Base-by-base conservation (phyloP, 352 stramenopile genomes). In the Globisporangium cylindrosporum region DNA sequence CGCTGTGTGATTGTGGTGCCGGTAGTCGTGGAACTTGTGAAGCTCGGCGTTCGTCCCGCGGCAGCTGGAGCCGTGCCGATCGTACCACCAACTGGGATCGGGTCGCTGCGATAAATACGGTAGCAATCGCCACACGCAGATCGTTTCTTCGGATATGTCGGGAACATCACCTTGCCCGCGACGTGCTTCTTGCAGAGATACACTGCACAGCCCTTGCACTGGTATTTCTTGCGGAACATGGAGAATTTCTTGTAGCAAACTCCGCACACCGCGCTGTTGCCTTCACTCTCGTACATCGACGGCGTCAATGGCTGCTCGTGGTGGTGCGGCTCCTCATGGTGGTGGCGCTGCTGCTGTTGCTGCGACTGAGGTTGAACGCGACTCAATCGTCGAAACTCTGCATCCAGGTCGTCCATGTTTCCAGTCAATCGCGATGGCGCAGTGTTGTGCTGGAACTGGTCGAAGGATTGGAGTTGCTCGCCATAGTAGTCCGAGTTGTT, bases 221-320 rank as follows among this genome's bases (percentile, higher is more conserved):
- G 82, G 74, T 95, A 92, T 69, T 92, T 91, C 65, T 91, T 93
- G 69, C 87, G 87, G 70, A 95, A 95, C 76, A 95, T 81, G 15
- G 74, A 82, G 38, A 95, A 95, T 70, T 91, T 91, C 72, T 92
- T 92, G 80, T 93, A 90, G 75, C 87, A 95, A 3, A 95, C 84
- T 4, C 78, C 82, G 60, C 87, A 95, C 38, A 89, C 81, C 0
- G 75, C 84, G 9, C 74, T 80, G 72, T 90, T 90, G 70, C 81
- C 68, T 14, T 81, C 74, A 25, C 55, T 69, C 53, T 86, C 78
- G 74, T 77, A 82, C 63, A 83, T 70, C 24, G 74, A 73, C 55
- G 72, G 69, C 12, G 67, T 70, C 38, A 72, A 72, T 51, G 60
- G 63, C 55, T 68, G 69, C 15, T 82, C 66, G 8, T 82, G 77